These are phyloP conservation scores for Chloromonas sp. DNA, from an alignment of 163 green algal species.

Conservation along the genomic window DNA sequence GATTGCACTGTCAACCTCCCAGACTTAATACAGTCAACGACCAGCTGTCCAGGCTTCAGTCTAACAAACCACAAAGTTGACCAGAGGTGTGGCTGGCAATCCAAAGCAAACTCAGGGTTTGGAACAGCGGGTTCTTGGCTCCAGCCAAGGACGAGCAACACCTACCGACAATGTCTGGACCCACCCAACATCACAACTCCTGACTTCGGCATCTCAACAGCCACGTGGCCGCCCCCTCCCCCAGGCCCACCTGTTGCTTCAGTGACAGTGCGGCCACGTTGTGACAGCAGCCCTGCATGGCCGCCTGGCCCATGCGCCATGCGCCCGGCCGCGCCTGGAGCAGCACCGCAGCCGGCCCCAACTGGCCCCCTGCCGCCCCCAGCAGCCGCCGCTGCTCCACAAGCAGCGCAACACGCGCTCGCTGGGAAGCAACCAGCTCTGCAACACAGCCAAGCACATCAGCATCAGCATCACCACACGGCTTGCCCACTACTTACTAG, in stretches of 20 bases:
- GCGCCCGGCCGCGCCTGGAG: conserved; percentile 16
- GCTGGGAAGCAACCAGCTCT: conserved; percentile 37
- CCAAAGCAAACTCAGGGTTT: too few relatives aligned
- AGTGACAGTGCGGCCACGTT: conserved; percentile 11
- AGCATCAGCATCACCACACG: not conserved
- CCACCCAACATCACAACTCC: too few relatives aligned
- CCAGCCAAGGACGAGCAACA: too few relatives aligned
- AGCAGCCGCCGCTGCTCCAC: conserved; percentile 37
- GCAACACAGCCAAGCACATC: not conserved
- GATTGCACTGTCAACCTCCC: too few relatives aligned
- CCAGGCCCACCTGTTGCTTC: not conserved
- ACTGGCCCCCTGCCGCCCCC: conserved; percentile 6
- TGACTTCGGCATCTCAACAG: too few relatives aligned
- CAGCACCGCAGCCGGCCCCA: conserved; percentile 5
- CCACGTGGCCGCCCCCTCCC: too few relatives aligned
- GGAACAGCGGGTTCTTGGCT: too few relatives aligned
- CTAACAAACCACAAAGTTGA: too few relatives aligned
- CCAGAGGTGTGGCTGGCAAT: too few relatives aligned
- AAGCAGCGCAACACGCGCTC: conserved; percentile 22
- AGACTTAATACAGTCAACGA: too few relatives aligned
- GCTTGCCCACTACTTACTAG: not conserved
- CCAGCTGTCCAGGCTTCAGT: too few relatives aligned
- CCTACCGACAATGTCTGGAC: too few relatives aligned
- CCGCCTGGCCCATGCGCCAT: conserved; percentile 2
- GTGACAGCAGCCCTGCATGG: conserved; percentile 6